Evolutionary conservation across 1,284 basidiomycete genomes (phyloP), one percentile per base, ranked within the genome.

Genomic region (Cryptococcus wingfieldii): DNA sequence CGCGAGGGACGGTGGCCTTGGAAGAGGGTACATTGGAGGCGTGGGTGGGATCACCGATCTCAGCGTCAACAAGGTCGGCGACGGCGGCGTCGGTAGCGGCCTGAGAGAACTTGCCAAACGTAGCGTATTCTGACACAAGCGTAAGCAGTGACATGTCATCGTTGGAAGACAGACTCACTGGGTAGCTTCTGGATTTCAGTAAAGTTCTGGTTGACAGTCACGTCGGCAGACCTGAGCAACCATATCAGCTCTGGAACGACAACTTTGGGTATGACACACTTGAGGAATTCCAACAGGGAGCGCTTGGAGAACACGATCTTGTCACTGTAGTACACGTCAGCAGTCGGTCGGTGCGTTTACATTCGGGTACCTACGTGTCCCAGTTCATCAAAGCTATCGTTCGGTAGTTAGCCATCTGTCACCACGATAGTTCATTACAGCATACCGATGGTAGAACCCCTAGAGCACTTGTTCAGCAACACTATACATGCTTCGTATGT

Each of bases 271-370:
- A 70, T 19, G 6, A 38, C 47, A 18, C 18, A 38, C 76, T 77
- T 77, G 56, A 77, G 66, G 64, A 77, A 77, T 58, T 77, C 76
- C 45, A 77, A 67, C 38, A 77, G 61, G 51, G 74, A 76, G 57
- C 76, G 66, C 61, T 77, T 77, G 50, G 74, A 74, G 65, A 77
- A 77, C 53, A 76, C 71, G 45, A 76, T 76, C 68, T 76, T 76
- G 64, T 76, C 73, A 51, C 73, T 75, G 55, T 23, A 2, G 6
- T n/a, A 38, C 18, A 5, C 27, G 41, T 50, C 41, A 23, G 23
- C 47, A 19, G 46, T 58, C 38, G 64, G 58, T 55, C 14, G 31
- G 31, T 34, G 10, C 31, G 10, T 34, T 10, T 3, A 10, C 31
- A 34, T 34, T 10, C 6, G 6, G 31, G 10, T 44, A 55, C 70